Evolutionary conservation across 192 early-diverging fungal species (phyloP).

Genomic region (Cladochytrium replicatum): DNA sequence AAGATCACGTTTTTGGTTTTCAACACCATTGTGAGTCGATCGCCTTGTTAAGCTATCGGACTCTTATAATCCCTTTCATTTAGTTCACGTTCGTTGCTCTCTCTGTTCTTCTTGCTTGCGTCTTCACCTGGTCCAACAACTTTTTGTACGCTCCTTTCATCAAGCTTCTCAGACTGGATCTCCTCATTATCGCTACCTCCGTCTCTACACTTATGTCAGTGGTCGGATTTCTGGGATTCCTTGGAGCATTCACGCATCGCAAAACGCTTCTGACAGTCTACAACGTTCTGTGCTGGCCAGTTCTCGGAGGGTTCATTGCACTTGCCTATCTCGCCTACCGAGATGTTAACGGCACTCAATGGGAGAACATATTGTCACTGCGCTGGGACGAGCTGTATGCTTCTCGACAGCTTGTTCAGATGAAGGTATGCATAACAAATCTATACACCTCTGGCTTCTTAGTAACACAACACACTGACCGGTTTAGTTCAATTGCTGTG

Average conservation of each 20-base stretch:
- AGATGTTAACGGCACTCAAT: constrained; percentile 1
- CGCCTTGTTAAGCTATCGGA: too few species aligned
- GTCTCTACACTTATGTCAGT: neutral
- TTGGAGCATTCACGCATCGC: constrained; percentile 21
- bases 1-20: constrained; percentile 16
- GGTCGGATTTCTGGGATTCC: constrained; percentile 16
- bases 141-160: constrained; percentile 3
- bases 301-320: too few species aligned
- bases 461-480: too few species aligned
- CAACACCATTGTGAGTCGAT: constrained; percentile 17
- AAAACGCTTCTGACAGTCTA: constrained; percentile 10
- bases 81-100: constrained; percentile 18
- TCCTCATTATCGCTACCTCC: constrained; percentile 14
- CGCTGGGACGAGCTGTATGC: constrained; percentile 9
- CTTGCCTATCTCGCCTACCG: constrained; percentile 13
- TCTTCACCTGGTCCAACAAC: constrained; percentile 8
- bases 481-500: constrained; percentile 19
- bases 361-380: constrained; percentile 3
- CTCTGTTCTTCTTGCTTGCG: neutral
- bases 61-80: too few species aligned
- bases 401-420: constrained; percentile 2
- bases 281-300: constrained; percentile 15
- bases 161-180: constrained; percentile 4
- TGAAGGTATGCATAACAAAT: constrained; percentile 13
- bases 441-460: too few species aligned